phyloP scores from a whole-genome alignment of 352 stramenopile genomes.

The Phytophthora brassicae region DNA sequence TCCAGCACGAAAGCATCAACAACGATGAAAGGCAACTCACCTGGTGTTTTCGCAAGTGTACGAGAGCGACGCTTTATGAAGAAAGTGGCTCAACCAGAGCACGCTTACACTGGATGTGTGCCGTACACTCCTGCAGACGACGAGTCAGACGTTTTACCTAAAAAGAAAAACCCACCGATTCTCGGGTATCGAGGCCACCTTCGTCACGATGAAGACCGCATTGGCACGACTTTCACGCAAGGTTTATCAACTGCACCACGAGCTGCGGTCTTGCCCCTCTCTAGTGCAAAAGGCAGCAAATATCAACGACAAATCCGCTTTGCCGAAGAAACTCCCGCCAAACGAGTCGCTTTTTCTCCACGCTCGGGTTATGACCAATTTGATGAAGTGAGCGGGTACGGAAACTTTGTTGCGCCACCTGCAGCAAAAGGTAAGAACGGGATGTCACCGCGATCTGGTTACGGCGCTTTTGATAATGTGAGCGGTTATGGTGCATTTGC shows the following conservation, averaged over 20 bases:
- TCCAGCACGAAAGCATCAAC: slow-evolving; percentile 2
- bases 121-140: slow-evolving; percentile 20
- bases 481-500: slow-evolving; percentile 25
- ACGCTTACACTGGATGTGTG: slow-evolving; percentile 66
- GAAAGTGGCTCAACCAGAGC: slow-evolving; percentile 63
- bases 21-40: slow-evolving; percentile 4
- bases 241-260: slow-evolving; percentile 41
- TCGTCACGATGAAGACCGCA: slow-evolving; percentile 53
- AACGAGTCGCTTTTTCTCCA: slow-evolving; percentile 17
- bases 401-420: slow-evolving; percentile 35
- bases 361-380: slow-evolving; percentile 39
- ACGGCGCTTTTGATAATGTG: slow-evolving; percentile 31
- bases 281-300: slow-evolving; percentile 4
- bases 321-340: slow-evolving; percentile 15
- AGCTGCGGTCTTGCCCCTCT: slow-evolving; percentile 5
- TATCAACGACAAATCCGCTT: slow-evolving; percentile 26
- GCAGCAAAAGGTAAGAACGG: not conserved
- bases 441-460: slow-evolving; percentile 26
- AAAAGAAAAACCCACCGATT: slow-evolving; percentile 44
- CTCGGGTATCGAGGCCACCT: slow-evolving; percentile 68
- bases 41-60: slow-evolving; percentile 35
- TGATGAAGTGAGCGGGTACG: slow-evolving; percentile 35
- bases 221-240: slow-evolving; percentile 73
- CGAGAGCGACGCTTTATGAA: slow-evolving; percentile 66
- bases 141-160: slow-evolving; percentile 18